phyloP scores from a whole-genome alignment of 805 yeast genomes.

The Metschnikowia shivogae region DNA sequence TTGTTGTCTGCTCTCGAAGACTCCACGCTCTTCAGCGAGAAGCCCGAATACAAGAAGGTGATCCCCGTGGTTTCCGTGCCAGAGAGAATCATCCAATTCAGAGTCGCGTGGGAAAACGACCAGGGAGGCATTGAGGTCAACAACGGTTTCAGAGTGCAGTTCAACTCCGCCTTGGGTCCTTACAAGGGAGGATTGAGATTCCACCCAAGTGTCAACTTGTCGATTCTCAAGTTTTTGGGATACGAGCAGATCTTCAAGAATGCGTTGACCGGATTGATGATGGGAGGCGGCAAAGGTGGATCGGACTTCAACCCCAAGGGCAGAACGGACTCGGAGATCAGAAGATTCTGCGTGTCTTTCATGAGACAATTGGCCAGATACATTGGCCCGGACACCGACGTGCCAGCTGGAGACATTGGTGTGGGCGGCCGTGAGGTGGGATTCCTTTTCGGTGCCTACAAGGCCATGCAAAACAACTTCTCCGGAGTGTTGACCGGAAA shows the following conservation, averaged over 20 bases:
- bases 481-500: slow-evolving; percentile 98
- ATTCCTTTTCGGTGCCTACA: slow-evolving; percentile 95
- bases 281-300: slow-evolving; percentile 99
- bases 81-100: slow-evolving; percentile 93
- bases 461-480: slow-evolving; percentile 83
- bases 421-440: slow-evolving; percentile 97
- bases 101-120: slow-evolving; percentile 98
- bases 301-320: slow-evolving; percentile 97
- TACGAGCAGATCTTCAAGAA: slow-evolving; percentile 98
- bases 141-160: slow-evolving; percentile 97
- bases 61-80: slow-evolving; percentile 90
- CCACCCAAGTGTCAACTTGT: slow-evolving; percentile 95
- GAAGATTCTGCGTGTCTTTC: slow-evolving; percentile 94
- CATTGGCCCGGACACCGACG: slow-evolving; percentile 96
- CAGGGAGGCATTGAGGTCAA: slow-evolving; percentile 86
- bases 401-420: slow-evolving; percentile 99
- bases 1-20: slow-evolving; percentile 82
- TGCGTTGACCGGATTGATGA: slow-evolving; percentile 93
- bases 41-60: slow-evolving; percentile 86
- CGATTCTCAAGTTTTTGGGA: slow-evolving; percentile 93
- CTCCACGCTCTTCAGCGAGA: slow-evolving; percentile 82
- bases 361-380: slow-evolving; percentile 94
- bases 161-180: slow-evolving; percentile 97
- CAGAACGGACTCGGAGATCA: slow-evolving; percentile 85
- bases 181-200: slow-evolving; percentile 98